phyloP scores from a whole-genome alignment of 148 eudicot genomes.

The Chenopodium album region DNA sequence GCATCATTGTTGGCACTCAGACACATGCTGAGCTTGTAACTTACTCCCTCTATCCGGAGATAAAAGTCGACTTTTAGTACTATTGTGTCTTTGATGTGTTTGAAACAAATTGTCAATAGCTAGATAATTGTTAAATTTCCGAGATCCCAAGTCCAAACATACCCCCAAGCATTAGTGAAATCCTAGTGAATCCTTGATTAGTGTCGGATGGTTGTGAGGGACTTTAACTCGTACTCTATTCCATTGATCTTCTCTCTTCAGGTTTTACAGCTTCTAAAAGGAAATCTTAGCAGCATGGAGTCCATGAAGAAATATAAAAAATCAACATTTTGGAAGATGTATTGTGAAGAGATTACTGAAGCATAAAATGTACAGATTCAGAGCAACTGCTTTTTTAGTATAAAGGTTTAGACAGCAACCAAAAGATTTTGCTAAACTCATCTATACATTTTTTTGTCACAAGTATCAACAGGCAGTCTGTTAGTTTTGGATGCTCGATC shows the following conservation, averaged over 20 bases:
- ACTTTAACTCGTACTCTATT: too few relatives aligned
- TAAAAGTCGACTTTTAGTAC: neutral
- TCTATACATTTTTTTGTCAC: neutral
- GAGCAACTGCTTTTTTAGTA: neutral
- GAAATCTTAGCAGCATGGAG: slow-evolving; percentile 65
- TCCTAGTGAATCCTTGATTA: neutral
- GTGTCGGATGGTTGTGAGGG: neutral
- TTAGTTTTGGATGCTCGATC: neutral
- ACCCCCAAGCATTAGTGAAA: too few relatives aligned
- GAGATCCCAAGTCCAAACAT: too few relatives aligned
- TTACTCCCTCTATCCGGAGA: neutral
- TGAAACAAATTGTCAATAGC: neutral
- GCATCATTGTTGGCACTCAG: neutral
- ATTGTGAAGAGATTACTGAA: slow-evolving; percentile 53
- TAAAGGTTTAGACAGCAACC: neutral
- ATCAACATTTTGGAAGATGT: slow-evolving; percentile 67
- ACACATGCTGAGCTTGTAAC: neutral
- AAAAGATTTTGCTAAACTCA: neutral
- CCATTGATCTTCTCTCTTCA: slow-evolving; percentile 21
- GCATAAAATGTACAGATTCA: slow-evolving; percentile 27
- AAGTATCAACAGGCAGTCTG: neutral
- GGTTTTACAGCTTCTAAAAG: slow-evolving; percentile 75
- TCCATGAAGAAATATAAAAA: slow-evolving; percentile 51
- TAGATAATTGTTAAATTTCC: too few relatives aligned
- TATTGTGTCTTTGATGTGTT: too few relatives aligned